Conservation (phyloP, 108 stramenopile genomes). For the Seminavis robusta region DNA sequence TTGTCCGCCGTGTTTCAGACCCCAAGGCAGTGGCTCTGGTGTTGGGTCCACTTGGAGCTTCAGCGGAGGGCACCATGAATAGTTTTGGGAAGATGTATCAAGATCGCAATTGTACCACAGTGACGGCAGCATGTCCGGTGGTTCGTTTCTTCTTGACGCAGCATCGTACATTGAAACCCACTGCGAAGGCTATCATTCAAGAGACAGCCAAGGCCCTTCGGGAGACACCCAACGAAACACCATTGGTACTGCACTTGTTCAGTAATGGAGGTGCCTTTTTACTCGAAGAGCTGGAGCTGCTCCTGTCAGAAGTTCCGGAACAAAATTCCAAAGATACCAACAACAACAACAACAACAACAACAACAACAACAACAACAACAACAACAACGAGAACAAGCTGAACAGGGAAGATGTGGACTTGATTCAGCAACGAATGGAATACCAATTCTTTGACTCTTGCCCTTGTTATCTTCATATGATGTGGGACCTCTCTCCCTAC, state of each 20-base stretch:
- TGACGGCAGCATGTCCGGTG: no score
- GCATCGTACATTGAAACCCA: slow-evolving; percentile 1
- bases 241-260: slow-evolving; percentile 9
- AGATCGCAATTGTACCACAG: no score
- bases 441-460: slow-evolving; percentile 16
- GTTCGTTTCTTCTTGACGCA: neutral
- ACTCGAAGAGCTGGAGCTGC: slow-evolving; percentile 9
- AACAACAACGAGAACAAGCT: neutral
- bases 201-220: neutral
- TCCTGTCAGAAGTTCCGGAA: neutral
- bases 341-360: neutral
- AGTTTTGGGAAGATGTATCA: no score
- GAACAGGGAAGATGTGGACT: neutral
- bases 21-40: no score
- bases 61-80: no score
- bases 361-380: neutral
- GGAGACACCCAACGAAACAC: neutral
- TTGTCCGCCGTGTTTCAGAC: no score
- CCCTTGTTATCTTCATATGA: slow-evolving; percentile 7
- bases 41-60: no score
- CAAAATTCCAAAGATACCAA: neutral
- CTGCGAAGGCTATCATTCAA: neutral
- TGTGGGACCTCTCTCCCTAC: neutral
- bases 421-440: slow-evolving; percentile 6
- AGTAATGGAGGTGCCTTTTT: slow-evolving; percentile 22